Conservation (phyloP, 805 yeast genomes). For the Zygotorulaspora danielsina region DNA sequence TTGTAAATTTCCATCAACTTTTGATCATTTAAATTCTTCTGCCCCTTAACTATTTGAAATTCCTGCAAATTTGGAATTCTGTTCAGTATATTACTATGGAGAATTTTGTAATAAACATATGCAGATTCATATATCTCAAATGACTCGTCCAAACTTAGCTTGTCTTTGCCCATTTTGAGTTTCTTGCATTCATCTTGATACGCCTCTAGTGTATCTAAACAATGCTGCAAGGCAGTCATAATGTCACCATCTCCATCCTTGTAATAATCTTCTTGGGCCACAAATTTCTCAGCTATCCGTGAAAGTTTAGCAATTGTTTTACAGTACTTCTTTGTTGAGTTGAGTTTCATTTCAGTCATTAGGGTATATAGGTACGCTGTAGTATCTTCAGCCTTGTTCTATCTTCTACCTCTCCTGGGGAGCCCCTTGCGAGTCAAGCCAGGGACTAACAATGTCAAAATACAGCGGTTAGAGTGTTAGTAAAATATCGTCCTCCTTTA, state of each 20-base stretch:
- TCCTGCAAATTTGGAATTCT: conserved; percentile 28
- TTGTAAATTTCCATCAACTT: conserved; percentile 34
- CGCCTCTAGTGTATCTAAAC: conserved; percentile 32
- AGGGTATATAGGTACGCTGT: background rate
- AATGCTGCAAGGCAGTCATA: conserved; percentile 27
- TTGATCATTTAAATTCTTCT: conserved; percentile 17
- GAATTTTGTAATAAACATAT: conserved; percentile 35
- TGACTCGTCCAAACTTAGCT: conserved; percentile 7
- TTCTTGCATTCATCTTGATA: conserved; percentile 32
- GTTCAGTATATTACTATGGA: conserved; percentile 28
- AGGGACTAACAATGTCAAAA: background rate
- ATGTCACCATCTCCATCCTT: conserved; percentile 19
- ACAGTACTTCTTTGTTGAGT: conserved; percentile 11
- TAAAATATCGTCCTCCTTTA: background rate
- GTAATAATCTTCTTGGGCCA: conserved; percentile 17
- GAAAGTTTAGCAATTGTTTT: conserved; percentile 21
- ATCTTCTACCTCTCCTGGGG: background rate
- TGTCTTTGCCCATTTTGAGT: conserved; percentile 14
- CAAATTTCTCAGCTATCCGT: conserved; percentile 23
- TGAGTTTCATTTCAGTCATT: conserved; percentile 1
- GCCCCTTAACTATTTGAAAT: conserved; percentile 24
- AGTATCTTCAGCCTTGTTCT: too few species aligned
- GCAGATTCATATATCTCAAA: conserved; percentile 31
- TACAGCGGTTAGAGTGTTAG: too few species aligned
- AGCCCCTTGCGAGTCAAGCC: background rate